phyloP scores from a whole-genome alignment of 2,329 filamentous ascomycete species.

The Lecanicillium sp. region DNA sequence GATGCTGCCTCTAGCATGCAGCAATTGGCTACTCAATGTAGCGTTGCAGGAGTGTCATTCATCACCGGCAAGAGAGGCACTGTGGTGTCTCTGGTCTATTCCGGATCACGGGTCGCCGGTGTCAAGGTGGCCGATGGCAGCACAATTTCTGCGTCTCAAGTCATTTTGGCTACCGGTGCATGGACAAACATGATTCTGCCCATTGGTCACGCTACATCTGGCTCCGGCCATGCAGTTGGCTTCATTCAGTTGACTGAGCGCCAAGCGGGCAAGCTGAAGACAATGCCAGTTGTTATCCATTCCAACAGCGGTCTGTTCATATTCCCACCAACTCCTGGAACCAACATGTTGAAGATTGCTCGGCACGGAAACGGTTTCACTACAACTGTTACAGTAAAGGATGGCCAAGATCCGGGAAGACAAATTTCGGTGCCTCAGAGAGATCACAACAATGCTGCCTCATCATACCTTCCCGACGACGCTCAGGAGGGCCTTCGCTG shows the following conservation, averaged over 20 bases:
- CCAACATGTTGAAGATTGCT: constrained; percentile 49
- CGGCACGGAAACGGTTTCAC: constrained; percentile 52
- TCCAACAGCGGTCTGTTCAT: constrained; percentile 45
- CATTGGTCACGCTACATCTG: constrained; percentile 51
- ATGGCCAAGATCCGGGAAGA: constrained; percentile 10
- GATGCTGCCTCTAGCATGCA: constrained; percentile 20
- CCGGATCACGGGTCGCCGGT: constrained; percentile 13
- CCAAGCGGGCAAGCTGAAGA: constrained; percentile 45
- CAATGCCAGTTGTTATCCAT: constrained; percentile 53
- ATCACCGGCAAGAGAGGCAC: constrained; percentile 21
- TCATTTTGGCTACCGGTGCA: constrained; percentile 60
- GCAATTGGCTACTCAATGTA: constrained; percentile 18
- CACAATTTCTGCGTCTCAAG: constrained; percentile 46
- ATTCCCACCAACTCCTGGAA: constrained; percentile 41
- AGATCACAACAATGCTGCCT: constrained; percentile 26
- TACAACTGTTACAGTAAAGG: constrained; percentile 16
- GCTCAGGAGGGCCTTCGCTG: constrained; percentile 43
- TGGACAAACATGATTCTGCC: constrained; percentile 53
- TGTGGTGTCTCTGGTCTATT: constrained; percentile 15
- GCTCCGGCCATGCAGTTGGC: constrained; percentile 58
- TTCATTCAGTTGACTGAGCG: constrained; percentile 54
- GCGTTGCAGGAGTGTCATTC: constrained; percentile 21
- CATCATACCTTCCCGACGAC: constrained; percentile 40
- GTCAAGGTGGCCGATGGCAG: constrained; percentile 24
- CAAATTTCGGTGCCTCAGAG: constrained; percentile 24